Evolutionary conservation across 139 green algal species (phyloP), one percentile per base, ranked within the genome.

Genomic region (Haematococcus sp.): DNA sequence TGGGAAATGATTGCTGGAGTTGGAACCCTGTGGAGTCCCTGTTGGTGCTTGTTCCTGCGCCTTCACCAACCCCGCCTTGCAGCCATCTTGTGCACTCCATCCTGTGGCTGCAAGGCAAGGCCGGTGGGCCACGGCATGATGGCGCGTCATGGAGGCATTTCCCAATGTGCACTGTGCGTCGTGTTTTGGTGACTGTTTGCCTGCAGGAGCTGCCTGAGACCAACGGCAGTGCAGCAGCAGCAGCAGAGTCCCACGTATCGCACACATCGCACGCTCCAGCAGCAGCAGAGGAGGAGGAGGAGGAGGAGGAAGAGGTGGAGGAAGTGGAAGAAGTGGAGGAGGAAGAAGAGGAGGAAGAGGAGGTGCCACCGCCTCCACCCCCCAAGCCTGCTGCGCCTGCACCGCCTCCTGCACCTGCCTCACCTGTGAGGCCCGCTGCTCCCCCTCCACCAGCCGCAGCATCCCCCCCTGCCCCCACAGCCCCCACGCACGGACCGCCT

Each of bases 281-380:
- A 40, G 60, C 9, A 63, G 32, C 49, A n/a, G 56, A 61, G 19
- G 75, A 56, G 22, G 70, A 76, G 30, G 61, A 60, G 11, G 66
- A 51, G 52, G 68, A 69, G 34, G 63, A 68, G 60, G 63, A 78
- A 64, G 73, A 64, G 25, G 73, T 75, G 51, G 82, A 78, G 20
- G 78, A 82, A 30, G 74, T 85, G 15, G 58, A 82, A 28, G 83
- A 81, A 19, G 82, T 82, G 43, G 88, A 88, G n/a, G 77, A 76
- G 78, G 77, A n/a, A 17, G 40, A 74, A 1, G 67, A 69, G 67
- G 73, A 79, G 9, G 44, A 71, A 19, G n/a, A 60, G n/a, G 31
- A 55, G 34, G 43, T 19, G 28, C 32, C 61, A 13, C 49, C 44
- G 32, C 64, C 73, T 0, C 16, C 31, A 30, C 60, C 76, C 16